A percentile compares a stretch with the other conserved stretches of the same genome.
phyloP scores from a whole-genome alignment of 371 early-diverging fungal genomes.

The Actinomucor elegans region DNA sequence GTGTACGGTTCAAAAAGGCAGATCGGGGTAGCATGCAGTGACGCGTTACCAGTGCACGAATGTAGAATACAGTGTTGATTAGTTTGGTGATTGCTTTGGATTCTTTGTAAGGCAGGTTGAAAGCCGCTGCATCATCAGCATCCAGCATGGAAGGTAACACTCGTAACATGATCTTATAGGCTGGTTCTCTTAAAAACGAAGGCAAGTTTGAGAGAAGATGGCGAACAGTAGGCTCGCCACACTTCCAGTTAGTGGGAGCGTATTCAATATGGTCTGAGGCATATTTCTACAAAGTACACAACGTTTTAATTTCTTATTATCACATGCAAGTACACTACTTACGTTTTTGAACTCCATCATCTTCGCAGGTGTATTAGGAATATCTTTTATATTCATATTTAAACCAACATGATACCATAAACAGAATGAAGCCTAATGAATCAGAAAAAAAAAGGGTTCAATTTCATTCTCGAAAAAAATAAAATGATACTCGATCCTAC shows the following conservation, averaged over 20 bases:
- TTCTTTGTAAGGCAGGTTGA: slow-evolving; percentile 25
- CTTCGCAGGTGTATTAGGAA: slow-evolving; percentile 36
- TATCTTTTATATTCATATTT: slow-evolving; percentile 42
- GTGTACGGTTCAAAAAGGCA: slow-evolving; percentile 9
- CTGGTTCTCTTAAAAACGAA: background rate
- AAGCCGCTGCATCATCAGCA: slow-evolving; percentile 17
- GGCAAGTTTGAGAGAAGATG: slow-evolving; percentile 1
- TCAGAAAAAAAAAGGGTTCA: background rate
- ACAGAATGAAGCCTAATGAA: slow-evolving; percentile 21
- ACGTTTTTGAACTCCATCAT: slow-evolving; percentile 30
- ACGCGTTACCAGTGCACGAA: slow-evolving; percentile 10
- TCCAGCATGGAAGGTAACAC: slow-evolving; percentile 1
- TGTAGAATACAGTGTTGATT: background rate
- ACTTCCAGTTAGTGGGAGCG: slow-evolving; percentile 11
- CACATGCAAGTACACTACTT: background rate
- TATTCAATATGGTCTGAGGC: slow-evolving; percentile 7
- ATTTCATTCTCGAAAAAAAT: background rate
- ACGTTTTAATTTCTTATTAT: background rate
- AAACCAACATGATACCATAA: slow-evolving; percentile 34
- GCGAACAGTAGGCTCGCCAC: slow-evolving; percentile 6
- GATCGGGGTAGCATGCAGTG: slow-evolving; percentile 12
- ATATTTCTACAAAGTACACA: slow-evolving; percentile 4
- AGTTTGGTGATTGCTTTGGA: slow-evolving; percentile 7
- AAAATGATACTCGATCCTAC: slow-evolving; percentile 13
- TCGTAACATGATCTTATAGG: background rate